Evolutionary conservation across 2,329 filamentous ascomycete genomes (phyloP), one percentile per base, ranked within the genome.

Genomic region (Xylariaceae sp.): DNA sequence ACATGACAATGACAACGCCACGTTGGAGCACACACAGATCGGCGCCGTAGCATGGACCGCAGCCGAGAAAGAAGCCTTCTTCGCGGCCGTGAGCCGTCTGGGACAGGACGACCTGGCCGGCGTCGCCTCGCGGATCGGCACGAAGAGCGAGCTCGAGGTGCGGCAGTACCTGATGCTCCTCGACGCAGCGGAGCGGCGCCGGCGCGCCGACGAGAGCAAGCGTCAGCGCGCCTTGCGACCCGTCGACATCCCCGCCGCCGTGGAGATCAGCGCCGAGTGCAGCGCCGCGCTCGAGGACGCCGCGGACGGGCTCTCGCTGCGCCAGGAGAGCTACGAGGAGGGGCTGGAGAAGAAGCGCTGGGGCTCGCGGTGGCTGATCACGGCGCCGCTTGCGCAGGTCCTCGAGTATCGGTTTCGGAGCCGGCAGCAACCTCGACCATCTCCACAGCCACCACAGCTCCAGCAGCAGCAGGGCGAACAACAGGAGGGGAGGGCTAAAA

Each of bases 61-160:
- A 0, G 63, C 74, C 1, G 92, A 97, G 66, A 96, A 96, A 67
- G 75, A 80, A 1, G 62, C 75, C 0, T 82, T 96, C 53, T 96
- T 91, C 68, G 75, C 81, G 11, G 80, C 83, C 0, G 70, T 95
- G 3, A 76, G 80, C 1, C 81, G 82, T 0, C 77, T 88, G 2
- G 91, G 91, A 0, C 80, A 75, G 45, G 80, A 84, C 61, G 76
- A 91, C 56, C 63, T 88, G 1, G 72, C 72, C 1, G 81, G 79
- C 1, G 87, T 97, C 50, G 79, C 89, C 1, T 64, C 72, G 7
- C 77, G 81, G 0, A 76, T 96, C 35, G 52, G 77, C 0, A 87
- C 84, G 27, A 97, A 97, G 72, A 87, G 84, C 53, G 81, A 84
- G 59, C 67, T 87, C 7, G 91, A 97, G 71, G 84, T 94, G 27